phyloP scores from a whole-genome alignment of 2,329 filamentous ascomycete species.

The Curvularia spicifera region DNA sequence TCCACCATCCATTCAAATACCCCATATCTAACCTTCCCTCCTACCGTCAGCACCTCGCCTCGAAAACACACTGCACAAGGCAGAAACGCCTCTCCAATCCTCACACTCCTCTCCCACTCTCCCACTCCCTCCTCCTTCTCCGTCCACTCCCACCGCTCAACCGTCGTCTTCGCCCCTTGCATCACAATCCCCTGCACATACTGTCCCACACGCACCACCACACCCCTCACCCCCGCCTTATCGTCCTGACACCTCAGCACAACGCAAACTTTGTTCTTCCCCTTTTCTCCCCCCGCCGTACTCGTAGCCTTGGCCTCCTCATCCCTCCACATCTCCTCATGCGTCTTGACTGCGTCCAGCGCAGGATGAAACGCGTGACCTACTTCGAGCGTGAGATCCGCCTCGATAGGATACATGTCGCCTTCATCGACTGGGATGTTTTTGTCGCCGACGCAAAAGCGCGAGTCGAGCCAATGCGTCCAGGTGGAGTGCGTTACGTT shows the following conservation, averaged over 20 bases:
- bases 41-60: slow-evolving; percentile 37
- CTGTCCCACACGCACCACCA: slow-evolving; percentile 61
- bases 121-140: neutral
- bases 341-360: slow-evolving; percentile 58
- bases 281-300: neutral
- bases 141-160: slow-evolving; percentile 63
- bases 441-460: slow-evolving; percentile 46
- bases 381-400: slow-evolving; percentile 54
- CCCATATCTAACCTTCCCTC: slow-evolving; percentile 39
- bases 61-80: slow-evolving; percentile 50
- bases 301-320: slow-evolving; percentile 38
- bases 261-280: slow-evolving; percentile 30
- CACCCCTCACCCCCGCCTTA: slow-evolving; percentile 53
- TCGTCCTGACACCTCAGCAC: slow-evolving; percentile 53
- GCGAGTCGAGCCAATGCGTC: slow-evolving; percentile 67
- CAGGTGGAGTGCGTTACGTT: slow-evolving; percentile 53
- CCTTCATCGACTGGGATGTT: slow-evolving; percentile 59
- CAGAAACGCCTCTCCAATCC: slow-evolving; percentile 50
- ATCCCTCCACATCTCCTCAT: slow-evolving; percentile 72
- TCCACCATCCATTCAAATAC: slow-evolving; percentile 50
- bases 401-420: slow-evolving; percentile 57
- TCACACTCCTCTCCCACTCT: slow-evolving; percentile 48
- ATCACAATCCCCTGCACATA: slow-evolving; percentile 64
- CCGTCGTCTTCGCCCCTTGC: slow-evolving; percentile 51
- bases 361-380: slow-evolving; percentile 66